A percentile compares a stretch with the other conserved stretches of the same genome.
Evolutionary conservation across 371 early-diverging fungal genomes (phyloP).

Genomic region (Apophysomyces elegans): DNA sequence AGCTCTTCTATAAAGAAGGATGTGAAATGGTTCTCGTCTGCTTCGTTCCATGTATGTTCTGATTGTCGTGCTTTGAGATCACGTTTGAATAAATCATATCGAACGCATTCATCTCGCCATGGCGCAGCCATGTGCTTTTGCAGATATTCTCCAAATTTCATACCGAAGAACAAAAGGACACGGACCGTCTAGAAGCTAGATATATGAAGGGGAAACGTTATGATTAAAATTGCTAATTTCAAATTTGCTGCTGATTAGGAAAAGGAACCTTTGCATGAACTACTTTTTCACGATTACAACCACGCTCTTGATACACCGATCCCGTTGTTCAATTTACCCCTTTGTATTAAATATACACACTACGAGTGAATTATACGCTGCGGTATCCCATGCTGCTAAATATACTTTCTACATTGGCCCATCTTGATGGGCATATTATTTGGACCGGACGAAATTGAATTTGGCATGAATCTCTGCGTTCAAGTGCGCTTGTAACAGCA

Average conservation of each 20-base stretch:
- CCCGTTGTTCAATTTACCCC: too few species aligned
- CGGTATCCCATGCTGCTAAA: too few species aligned
- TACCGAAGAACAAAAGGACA: conserved; percentile 9
- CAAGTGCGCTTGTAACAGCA: too few species aligned
- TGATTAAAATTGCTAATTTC: not conserved
- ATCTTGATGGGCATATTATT: too few species aligned
- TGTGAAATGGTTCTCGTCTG: conserved; percentile 76
- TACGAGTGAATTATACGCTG: too few species aligned
- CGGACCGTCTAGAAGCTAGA: not conserved
- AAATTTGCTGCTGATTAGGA: not conserved
- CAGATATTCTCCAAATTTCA: conserved; percentile 41
- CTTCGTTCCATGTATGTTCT: conserved; percentile 53
- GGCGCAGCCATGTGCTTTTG: conserved; percentile 34
- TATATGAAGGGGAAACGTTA: not conserved
- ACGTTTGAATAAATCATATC: conserved; percentile 28
- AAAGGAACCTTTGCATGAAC: conserved; percentile 1
- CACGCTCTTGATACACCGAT: too few species aligned
- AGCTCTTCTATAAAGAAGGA: conserved; percentile 74
- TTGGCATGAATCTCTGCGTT: too few species aligned
- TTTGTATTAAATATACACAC: too few species aligned
- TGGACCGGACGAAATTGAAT: too few species aligned
- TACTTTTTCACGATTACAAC: not conserved
- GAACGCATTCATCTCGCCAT: conserved; percentile 31
- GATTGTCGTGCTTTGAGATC: conserved; percentile 22
- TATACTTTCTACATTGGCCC: too few species aligned